phyloP scores from a whole-genome alignment of 192 early-diverging fungal genomes.

The Coemansia sp. region DNA sequence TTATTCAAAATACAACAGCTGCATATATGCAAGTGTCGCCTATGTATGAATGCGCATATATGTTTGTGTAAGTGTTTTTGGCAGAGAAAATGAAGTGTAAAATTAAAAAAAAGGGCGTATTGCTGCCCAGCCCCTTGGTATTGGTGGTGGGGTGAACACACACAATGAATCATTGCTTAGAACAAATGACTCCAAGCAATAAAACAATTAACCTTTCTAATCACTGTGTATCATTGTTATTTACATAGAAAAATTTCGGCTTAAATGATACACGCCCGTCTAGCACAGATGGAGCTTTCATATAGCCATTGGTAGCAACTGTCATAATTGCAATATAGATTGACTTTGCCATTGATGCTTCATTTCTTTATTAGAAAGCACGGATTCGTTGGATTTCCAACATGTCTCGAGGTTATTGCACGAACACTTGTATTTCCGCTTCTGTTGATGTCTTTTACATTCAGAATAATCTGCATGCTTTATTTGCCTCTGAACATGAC shows the following conservation, averaged over 20 bases:
- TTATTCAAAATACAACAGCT: too few relatives aligned
- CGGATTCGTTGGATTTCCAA: background rate
- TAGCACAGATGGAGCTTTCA: too few relatives aligned
- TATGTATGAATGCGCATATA: background rate
- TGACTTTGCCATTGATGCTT: background rate
- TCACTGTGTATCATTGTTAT: too few relatives aligned
- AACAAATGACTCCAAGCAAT: too few relatives aligned
- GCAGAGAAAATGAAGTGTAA: background rate
- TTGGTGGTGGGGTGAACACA: background rate
- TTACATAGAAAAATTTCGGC: too few relatives aligned
- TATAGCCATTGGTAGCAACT: too few relatives aligned
- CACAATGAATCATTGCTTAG: background rate
- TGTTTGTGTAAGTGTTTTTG: background rate
- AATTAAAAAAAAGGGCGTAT: background rate
- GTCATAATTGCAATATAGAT: background rate
- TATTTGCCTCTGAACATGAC: background rate
- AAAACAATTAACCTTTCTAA: too few relatives aligned
- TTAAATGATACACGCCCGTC: too few relatives aligned
- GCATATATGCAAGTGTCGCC: background rate
- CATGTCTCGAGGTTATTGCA: background rate
- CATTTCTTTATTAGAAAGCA: background rate
- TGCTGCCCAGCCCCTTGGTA: constrained; percentile 10
- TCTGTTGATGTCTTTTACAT: background rate
- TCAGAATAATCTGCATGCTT: background rate
- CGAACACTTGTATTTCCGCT: background rate